Evolutionary conservation across 2,329 filamentous ascomycete genomes (phyloP).

Genomic region (Trichoderma simmonsii): DNA sequence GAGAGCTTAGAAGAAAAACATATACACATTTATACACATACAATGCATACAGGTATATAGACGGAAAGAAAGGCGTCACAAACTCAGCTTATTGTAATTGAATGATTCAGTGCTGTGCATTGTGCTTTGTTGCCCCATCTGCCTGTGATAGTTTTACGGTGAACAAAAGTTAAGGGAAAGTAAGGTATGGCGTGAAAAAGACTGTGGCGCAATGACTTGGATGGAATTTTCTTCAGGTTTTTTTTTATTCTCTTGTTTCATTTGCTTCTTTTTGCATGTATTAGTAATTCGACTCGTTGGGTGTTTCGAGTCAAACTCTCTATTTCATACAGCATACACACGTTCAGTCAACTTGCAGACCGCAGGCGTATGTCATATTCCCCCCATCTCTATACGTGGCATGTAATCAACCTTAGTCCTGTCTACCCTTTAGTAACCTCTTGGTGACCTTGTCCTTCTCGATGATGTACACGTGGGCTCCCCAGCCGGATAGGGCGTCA

Average conservation of each 20-base stretch:
- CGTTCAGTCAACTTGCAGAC: not conserved
- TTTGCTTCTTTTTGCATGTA: not conserved
- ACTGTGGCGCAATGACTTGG: not conserved
- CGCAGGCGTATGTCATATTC: not conserved
- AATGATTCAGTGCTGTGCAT: not conserved
- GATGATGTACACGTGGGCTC: slow-evolving; percentile 98
- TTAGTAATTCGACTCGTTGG: not conserved
- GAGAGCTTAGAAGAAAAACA: slow-evolving; percentile 22
- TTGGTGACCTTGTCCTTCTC: slow-evolving; percentile 99
- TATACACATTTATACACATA: slow-evolving; percentile 29
- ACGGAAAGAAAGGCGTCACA: slow-evolving; percentile 2
- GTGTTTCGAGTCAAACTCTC: slow-evolving; percentile 17
- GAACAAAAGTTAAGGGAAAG: not conserved
- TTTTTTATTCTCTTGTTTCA: not conserved
- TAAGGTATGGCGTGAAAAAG: not conserved
- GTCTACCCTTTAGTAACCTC: slow-evolving; percentile 73
- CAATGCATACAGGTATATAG: slow-evolving; percentile 26
- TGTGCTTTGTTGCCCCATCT: not conserved
- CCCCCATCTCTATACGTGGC: not conserved
- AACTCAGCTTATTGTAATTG: not conserved
- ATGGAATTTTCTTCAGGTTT: not conserved
- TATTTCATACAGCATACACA: slow-evolving; percentile 22
- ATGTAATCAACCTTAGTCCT: slow-evolving; percentile 17
- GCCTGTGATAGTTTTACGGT: not conserved
- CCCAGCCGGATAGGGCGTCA: slow-evolving; percentile 96